Conservation (phyloP, 495 filamentous ascomycete species). For the Aspergillus biplanus region DNA sequence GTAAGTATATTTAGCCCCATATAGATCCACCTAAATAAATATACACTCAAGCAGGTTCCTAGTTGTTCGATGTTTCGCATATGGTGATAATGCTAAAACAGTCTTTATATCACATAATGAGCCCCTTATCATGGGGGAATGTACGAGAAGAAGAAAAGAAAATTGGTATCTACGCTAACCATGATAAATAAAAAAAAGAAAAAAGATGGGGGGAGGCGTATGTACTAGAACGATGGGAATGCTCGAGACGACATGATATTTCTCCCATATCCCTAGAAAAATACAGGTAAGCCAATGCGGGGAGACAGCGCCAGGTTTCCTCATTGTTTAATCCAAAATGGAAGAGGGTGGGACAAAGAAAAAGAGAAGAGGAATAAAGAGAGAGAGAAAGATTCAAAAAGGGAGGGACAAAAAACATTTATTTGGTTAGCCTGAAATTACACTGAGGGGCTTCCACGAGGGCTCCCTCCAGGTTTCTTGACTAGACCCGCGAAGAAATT, state of each 20-base stretch:
- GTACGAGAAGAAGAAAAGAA: conserved; percentile 8
- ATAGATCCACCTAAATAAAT: too few relatives aligned
- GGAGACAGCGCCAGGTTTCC: too few relatives aligned
- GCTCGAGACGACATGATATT: conserved; percentile 1
- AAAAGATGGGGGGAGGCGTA: conserved; percentile 12
- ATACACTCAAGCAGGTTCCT: too few relatives aligned
- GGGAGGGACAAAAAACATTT: conserved; percentile 12
- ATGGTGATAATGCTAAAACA: conserved; percentile 8
- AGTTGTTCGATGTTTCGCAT: too few relatives aligned
- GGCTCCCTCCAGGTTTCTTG: conserved; percentile 56
- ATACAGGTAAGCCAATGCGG: too few relatives aligned
- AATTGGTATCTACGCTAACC: conserved; percentile 23
- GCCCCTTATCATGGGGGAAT: conserved; percentile 14
- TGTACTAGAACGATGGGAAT: conserved; percentile 18
- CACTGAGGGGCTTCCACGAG: conserved; percentile 47
- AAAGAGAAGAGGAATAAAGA: conserved; percentile 3
- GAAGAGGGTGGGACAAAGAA: background rate
- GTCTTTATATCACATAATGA: conserved; percentile 11
- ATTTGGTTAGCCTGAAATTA: conserved; percentile 24
- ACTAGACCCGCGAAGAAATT: conserved; percentile 70
- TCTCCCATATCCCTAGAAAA: background rate
- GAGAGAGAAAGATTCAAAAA: background rate
- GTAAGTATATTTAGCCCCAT: too few relatives aligned
- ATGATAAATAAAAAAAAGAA: conserved; percentile 21
- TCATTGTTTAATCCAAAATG: too few relatives aligned